Evolutionary conservation across 768 basidiomycete genomes (phyloP).

Genomic region (Pleurotus ostreatus): DNA sequence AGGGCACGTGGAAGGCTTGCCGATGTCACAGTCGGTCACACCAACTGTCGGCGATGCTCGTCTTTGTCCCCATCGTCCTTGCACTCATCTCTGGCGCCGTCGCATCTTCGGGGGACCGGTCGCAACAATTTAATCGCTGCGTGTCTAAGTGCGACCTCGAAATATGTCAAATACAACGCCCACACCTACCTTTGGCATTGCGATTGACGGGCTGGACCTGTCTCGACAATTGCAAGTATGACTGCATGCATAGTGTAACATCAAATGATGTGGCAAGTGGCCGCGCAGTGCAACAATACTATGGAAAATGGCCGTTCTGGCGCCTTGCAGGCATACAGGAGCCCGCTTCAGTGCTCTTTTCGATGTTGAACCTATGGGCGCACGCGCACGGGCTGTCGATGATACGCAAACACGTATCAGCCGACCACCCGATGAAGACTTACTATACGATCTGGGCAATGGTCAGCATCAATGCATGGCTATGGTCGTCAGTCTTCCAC

Average conservation of each 20-base stretch:
- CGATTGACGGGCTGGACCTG: conserved; percentile 84
- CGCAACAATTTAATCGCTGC: conserved; percentile 50
- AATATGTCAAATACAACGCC: conserved; percentile 35
- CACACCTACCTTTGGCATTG: conserved; percentile 46
- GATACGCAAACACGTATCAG: conserved; percentile 43
- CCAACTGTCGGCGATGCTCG: neutral
- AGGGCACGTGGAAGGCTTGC: no score
- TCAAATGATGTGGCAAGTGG: conserved; percentile 43
- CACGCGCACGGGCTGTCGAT: conserved; percentile 60
- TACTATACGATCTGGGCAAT: conserved; percentile 68
- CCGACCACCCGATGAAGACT: conserved; percentile 60
- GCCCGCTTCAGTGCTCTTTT: conserved; percentile 88
- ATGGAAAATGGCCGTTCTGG: conserved; percentile 98
- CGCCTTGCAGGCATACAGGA: conserved; percentile 88
- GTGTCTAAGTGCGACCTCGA: conserved; percentile 37
- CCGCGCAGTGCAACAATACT: conserved; percentile 64
- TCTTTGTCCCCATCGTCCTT: neutral
- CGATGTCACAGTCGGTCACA: neutral
- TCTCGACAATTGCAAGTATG: conserved; percentile 82
- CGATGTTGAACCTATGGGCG: conserved; percentile 76
- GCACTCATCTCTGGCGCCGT: neutral
- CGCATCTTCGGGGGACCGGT: conserved; percentile 65
- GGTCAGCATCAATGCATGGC: conserved; percentile 85
- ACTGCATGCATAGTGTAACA: conserved; percentile 81
- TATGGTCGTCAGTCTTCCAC: conserved; percentile 91